Base-by-base conservation (phyloP, 805 yeast genomes). In the Candida gorgasii region DNA sequence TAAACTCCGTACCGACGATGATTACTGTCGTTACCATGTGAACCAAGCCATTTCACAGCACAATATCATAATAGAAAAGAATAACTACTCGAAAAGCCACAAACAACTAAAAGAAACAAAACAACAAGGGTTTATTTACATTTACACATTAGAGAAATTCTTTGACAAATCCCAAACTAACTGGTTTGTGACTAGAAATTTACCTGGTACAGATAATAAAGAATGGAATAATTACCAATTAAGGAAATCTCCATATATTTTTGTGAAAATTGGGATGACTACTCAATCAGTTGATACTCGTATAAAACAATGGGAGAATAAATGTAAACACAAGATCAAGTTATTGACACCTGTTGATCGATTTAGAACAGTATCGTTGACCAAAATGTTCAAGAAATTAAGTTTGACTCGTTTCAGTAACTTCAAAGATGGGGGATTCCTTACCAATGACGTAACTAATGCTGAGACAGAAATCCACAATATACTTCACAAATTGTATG, bases 241-340 rank as follows among this genome's bases (percentile, higher is more conserved):
- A 2, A 62, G 60, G 15, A 58, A 62, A 26, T 61, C 67, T 23
- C 51, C 57, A n/a, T 59, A 63, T 34, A 62, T 73, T 3, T 56
- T 79, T 12, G 57, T 79, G 13, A 79, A 79, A 48, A 69, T 79
- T 1, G 84, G 84, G 1, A 76, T 63, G 65, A 79, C 84, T 2
- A 69, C 78, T 0, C 72, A 69, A 40, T 57, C 65, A 0, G 79
- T 78, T 1, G 48, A 48, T 2, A 48, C 49, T 5, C 56, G 84
- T 32, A 51, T 79, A 14, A 53, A 53, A 29, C 82, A 79, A 50
- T 79, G 84, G 84, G 69, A 65, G 52, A 63, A 58, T 8, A 73
- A 76, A 49, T 79, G 84, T 49, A 61, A 66, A 14, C 81, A 76
- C 39, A 62, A 69, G 17, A 58, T 78, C 38, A 55, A 55, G n/a